Conservation (phyloP, 805 yeast genomes). For the Candida nanaspora region DNA sequence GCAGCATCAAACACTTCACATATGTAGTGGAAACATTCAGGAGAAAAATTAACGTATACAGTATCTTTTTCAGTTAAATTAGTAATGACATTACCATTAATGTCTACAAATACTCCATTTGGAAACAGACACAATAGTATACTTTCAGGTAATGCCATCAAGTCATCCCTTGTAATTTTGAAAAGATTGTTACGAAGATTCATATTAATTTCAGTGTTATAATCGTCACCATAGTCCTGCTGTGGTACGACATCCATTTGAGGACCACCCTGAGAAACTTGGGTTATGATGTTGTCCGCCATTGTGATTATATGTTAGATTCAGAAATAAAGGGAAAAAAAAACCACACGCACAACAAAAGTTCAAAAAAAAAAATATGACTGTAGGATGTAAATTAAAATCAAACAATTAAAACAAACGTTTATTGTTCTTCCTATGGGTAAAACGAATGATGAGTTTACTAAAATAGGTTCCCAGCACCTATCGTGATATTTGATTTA, state of each 20-base stretch:
- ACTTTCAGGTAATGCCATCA: constrained; percentile 88
- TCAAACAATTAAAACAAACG: too few species aligned
- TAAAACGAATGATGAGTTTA: too few species aligned
- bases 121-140: constrained; percentile 82
- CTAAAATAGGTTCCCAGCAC: neutral
- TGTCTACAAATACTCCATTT: constrained; percentile 80
- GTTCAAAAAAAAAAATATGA: too few species aligned
- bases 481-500: neutral
- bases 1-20: constrained; percentile 66
- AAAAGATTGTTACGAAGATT: constrained; percentile 71
- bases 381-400: too few species aligned
- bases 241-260: constrained; percentile 11
- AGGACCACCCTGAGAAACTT: constrained; percentile 39
- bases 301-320: constrained; percentile 5
- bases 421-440: too few species aligned
- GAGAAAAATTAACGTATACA: constrained; percentile 80
- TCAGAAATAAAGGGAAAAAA: neutral
- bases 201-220: constrained; percentile 63
- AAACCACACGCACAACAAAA: too few species aligned
- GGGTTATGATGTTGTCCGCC: constrained; percentile 55
- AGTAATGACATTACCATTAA: constrained; percentile 67
- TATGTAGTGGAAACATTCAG: constrained; percentile 80
- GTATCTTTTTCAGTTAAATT: constrained; percentile 74
- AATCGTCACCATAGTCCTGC: constrained; percentile 35
- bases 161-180: constrained; percentile 77